Base-by-base conservation (phyloP, 2,329 filamentous ascomycete species). In the Trichoderma sp. region DNA sequence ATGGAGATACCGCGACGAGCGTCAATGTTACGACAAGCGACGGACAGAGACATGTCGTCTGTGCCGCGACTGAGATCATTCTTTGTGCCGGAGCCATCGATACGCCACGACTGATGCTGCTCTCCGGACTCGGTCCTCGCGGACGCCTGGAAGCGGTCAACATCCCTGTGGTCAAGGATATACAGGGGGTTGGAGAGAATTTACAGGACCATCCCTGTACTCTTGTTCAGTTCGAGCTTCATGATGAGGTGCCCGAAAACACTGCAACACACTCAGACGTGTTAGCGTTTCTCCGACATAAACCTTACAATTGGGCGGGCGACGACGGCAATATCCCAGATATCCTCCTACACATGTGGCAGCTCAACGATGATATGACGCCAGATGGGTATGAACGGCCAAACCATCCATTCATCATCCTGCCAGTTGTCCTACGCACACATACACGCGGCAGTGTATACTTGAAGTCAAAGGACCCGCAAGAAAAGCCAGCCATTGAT, bases 221-320 rank as follows among this genome's bases (percentile, higher is more conserved):
- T 64, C 85, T 85, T 72, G 84, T 86, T 73, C 84, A 85, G 76
- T 86, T 90, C 88, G 91, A 95, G 80, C 85, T 96, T 71, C 92
- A 92, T 79, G 86, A 85, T 75, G 89, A 90, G 39, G 90, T 82
- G 2, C 79, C 83, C 55, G 90, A 92, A 79, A 90, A 93, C 81
- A 95, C 91, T 57, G 93, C 91, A 73, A 94, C 94, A 90, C 91
- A 95, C 80, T 96, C 90, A 26, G 93, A 97, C 74, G 91, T 91
- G 3, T 91, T 90, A 68, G 90, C 95, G 74, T 96, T 96, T 84
- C 82, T 96, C 65, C 91, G 92, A 68, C 90, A 92, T 66, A 88
- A 96, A 77, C 75, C 82, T 15, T 81, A 86, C 71, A 88, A 93
- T 73, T 90, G 91, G 2, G 76, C 79, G 7, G 82, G 83, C 68